phyloP scores from a whole-genome alignment of 2,329 filamentous ascomycete species.

The Talaromyces sp. region DNA sequence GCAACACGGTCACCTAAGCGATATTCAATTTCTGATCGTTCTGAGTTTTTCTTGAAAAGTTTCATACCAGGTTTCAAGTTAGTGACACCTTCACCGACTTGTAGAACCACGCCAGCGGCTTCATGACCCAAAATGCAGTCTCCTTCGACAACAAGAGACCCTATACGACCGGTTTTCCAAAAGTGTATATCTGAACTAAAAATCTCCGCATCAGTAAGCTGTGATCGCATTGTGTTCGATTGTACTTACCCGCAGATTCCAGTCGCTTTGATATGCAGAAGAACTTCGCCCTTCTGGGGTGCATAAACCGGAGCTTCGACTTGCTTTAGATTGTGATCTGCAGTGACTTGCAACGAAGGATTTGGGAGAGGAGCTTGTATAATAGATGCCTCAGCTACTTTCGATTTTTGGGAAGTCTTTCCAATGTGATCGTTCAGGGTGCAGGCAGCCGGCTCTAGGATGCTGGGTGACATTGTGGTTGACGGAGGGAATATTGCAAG shows the following conservation, averaged over 20 bases:
- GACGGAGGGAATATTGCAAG: neutral
- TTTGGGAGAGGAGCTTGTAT: constrained; percentile 36
- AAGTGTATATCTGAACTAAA: constrained; percentile 65
- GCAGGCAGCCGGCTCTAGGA: neutral
- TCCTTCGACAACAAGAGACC: constrained; percentile 58
- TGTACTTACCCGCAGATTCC: constrained; percentile 58
- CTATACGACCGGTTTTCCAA: constrained; percentile 64
- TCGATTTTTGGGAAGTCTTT: neutral
- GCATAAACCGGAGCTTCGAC: constrained; percentile 57
- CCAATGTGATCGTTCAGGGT: neutral
- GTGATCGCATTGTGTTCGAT: neutral
- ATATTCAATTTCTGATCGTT: neutral
- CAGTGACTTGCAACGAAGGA: constrained; percentile 58
- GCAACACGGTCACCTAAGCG: constrained; percentile 60
- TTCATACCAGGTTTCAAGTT: constrained; percentile 47
- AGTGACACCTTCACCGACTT: constrained; percentile 55
- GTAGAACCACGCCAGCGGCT: constrained; percentile 58
- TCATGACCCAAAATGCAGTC: constrained; percentile 67
- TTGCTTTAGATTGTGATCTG: constrained; percentile 57
- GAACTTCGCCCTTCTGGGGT: constrained; percentile 54
- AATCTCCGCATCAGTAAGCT: neutral
- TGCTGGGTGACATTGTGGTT: neutral
- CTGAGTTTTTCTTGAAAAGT: neutral
- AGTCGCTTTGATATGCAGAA: constrained; percentile 61
- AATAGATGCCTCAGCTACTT: neutral